Base-by-base conservation (phyloP, 148 eudicot species). In the Cornus controversa region DNA sequence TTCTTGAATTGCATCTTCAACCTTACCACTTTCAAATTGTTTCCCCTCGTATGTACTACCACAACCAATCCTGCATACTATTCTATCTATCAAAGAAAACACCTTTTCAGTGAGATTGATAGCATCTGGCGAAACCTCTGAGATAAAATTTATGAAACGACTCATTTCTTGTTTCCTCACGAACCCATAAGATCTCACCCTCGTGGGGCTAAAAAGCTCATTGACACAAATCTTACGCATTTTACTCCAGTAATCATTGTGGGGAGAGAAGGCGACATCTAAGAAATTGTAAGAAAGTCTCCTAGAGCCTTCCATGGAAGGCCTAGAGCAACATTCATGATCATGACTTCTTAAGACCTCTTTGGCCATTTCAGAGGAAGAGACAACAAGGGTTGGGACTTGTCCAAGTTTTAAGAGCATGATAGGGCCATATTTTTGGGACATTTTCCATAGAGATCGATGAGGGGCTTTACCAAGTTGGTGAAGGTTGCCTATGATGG, bases 401-500 rank as follows among this genome's bases (percentile, higher is more conserved):
- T 45, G 22, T 2, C 47, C 78, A 7, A 75, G 78, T 20, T 66
- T n/a, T 42, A 75, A 29, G 8, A 20, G 71, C 78, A 75, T 66
- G 60, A 75, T 20, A 31, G 78, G 71, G 11, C 71, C 78, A 66
- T 45, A 47, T 26, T 66, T 47, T 22, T 66, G 37, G 15, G 78
- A 65, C 24, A 75, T 62, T 28, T 45, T 18, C 25, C 25, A 7
- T 26, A 75, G 47, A 25, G 78, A 75, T 16, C 45, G 78, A 62
- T 75, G 78, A 28, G 78, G 70, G 22, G 67, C 1, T 14, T 42
- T 66, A 10, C 71, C 78, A 10, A 66, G 69, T 28, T 66, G 71
- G 70, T 75, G 78, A 70, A 75, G 67, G 64, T 75, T 75, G 34
- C 77, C 70, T 64, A 75, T 75, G 53, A 45, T 65, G 45, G 40